A percentile compares a stretch with the other conserved stretches of the same genome.
phyloP scores from a whole-genome alignment of 192 early-diverging fungal genomes.

The Chytriomyces sp. region DNA sequence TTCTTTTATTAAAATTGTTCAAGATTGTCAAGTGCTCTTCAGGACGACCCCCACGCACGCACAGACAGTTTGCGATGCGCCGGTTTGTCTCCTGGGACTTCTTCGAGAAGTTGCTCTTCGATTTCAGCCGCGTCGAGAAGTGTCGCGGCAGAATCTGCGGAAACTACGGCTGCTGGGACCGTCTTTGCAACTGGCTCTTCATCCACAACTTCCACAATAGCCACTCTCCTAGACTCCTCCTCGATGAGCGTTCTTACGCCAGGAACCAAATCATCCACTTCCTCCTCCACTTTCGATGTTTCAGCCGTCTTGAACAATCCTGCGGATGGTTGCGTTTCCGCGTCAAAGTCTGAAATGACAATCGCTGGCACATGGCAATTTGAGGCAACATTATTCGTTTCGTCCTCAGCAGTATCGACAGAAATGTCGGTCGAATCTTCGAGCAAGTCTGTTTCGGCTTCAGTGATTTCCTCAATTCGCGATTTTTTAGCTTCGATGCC shows the following conservation, averaged over 20 bases:
- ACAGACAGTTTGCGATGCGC: not conserved
- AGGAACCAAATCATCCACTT: not conserved
- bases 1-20: too few relatives aligned
- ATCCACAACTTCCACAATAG: too few relatives aligned
- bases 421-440: too few relatives aligned
- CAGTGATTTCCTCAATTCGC: not conserved
- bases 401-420: too few relatives aligned
- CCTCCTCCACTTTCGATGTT: not conserved
- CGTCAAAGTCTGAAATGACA: too few relatives aligned
- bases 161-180: not conserved
- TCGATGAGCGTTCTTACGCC: not conserved
- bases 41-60: not conserved
- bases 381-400: too few relatives aligned
- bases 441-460: not conserved
- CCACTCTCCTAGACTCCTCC: too few relatives aligned
- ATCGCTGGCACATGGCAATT: too few relatives aligned
- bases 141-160: constrained; percentile 1
- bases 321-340: too few relatives aligned
- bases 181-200: not conserved
- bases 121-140: not conserved
- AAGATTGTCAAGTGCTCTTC: too few relatives aligned
- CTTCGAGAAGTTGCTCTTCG: constrained; percentile 4
- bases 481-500: not conserved
- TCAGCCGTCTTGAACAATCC: not conserved
- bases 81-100: not conserved